Conservation (phyloP, 2,329 filamentous ascomycete species). For the Beauveria medogensis region DNA sequence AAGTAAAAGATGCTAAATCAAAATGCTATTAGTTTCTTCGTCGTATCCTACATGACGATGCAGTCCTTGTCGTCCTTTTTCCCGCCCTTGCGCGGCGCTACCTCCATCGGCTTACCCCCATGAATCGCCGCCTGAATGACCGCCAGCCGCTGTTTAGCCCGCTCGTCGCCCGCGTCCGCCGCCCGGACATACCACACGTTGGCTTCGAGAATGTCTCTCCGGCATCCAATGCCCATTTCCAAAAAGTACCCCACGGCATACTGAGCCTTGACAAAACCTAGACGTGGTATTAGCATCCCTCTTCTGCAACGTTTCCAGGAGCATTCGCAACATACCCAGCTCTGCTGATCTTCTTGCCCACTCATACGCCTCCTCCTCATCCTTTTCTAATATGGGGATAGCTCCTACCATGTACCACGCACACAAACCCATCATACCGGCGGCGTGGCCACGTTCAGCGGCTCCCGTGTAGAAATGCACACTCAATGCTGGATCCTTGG, state of each 20-base stretch:
- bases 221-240: constrained; percentile 95
- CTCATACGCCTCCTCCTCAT: constrained; percentile 92
- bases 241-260: constrained; percentile 97
- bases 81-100: constrained; percentile 39
- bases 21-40: constrained; percentile 8
- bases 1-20: constrained; percentile 5
- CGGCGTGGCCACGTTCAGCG: constrained; percentile 72
- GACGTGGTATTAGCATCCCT: neutral
- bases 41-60: constrained; percentile 41
- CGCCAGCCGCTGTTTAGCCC: constrained; percentile 76
- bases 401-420: constrained; percentile 98
- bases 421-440: constrained; percentile 96
- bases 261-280: constrained; percentile 67
- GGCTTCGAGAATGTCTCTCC: constrained; percentile 87
- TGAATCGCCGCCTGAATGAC: constrained; percentile 79
- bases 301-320: neutral
- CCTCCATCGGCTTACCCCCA: constrained; percentile 46
- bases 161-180: constrained; percentile 82
- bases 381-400: constrained; percentile 83
- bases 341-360: constrained; percentile 88
- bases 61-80: constrained; percentile 48
- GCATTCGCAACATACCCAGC: constrained; percentile 52
- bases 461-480: constrained; percentile 97
- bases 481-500: constrained; percentile 82
- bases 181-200: constrained; percentile 98